phyloP scores from a whole-genome alignment of 495 filamentous ascomycete genomes.

The Xylaria telfairii region DNA sequence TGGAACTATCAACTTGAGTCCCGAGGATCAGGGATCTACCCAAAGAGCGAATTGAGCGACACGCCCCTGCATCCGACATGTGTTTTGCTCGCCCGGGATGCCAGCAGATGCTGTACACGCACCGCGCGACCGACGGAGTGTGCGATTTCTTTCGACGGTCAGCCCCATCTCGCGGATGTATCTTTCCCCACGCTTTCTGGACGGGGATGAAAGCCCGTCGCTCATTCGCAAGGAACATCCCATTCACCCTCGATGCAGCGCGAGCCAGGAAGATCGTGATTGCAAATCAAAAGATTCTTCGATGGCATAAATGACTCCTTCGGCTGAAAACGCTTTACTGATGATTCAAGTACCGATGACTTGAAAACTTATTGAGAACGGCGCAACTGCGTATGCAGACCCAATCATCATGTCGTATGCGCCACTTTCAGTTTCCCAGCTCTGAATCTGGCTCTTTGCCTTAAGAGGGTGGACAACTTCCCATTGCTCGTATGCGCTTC shows the following conservation, averaged over 20 bases:
- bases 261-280: slow-evolving; percentile 8
- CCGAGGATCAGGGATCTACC: slow-evolving; percentile 23
- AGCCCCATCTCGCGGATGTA: slow-evolving; percentile 13
- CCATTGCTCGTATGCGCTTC: too few species aligned
- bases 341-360: too few species aligned
- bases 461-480: too few species aligned
- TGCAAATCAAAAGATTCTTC: too few species aligned
- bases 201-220: not conserved
- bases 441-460: too few species aligned
- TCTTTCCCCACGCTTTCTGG: not conserved
- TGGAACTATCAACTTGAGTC: too few species aligned
- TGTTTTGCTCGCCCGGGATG: slow-evolving; percentile 15
- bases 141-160: slow-evolving; percentile 13
- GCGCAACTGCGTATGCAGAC: too few species aligned
- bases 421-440: too few species aligned
- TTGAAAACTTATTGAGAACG: too few species aligned
- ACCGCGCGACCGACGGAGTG: not conserved
- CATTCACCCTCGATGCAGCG: not conserved
- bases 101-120: not conserved
- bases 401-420: too few species aligned
- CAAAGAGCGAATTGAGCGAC: slow-evolving; percentile 10
- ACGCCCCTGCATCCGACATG: slow-evolving; percentile 21
- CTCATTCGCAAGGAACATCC: not conserved
- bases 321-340: too few species aligned
- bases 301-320: too few species aligned